These are phyloP conservation scores for Nepenthes alata DNA, from an alignment of 179 eudicot species.

Conservation along the genomic window DNA sequence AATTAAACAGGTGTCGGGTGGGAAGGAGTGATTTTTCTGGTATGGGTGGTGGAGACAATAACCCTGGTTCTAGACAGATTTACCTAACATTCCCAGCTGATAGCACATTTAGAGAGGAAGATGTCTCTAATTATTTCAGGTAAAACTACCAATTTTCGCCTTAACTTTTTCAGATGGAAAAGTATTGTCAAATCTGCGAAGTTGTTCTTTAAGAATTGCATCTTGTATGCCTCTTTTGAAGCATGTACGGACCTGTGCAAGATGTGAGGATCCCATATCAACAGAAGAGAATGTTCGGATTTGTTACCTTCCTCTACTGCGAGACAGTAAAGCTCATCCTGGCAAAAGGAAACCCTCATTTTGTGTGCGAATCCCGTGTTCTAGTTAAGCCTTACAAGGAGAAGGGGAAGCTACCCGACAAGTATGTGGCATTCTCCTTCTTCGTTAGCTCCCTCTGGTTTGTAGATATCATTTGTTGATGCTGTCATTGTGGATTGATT, in stretches of 20 bases:
- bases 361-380: constrained; percentile 81
- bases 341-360: constrained; percentile 85
- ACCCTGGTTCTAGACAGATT: constrained; percentile 59
- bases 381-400: constrained; percentile 92
- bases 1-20: constrained; percentile 34
- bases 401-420: constrained; percentile 74
- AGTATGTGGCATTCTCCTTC: constrained; percentile 22
- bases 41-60: constrained; percentile 31
- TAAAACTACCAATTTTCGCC: constrained; percentile 3
- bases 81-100: constrained; percentile 94
- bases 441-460: not conserved
- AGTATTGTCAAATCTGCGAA: not conserved
- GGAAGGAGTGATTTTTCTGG: constrained; percentile 53
- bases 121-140: constrained; percentile 76
- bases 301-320: constrained; percentile 62
- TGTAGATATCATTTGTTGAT: no score
- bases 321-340: constrained; percentile 72
- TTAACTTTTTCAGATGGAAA: not conserved
- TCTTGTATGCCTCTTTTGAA: constrained; percentile 18
- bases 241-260: constrained; percentile 73
- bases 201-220: not conserved
- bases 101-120: constrained; percentile 86
- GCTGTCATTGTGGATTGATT: no score
- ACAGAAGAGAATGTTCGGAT: constrained; percentile 89
- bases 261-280: constrained; percentile 91